phyloP scores from a whole-genome alignment of 768 basidiomycete genomes.

The Kwoniella europaea region DNA sequence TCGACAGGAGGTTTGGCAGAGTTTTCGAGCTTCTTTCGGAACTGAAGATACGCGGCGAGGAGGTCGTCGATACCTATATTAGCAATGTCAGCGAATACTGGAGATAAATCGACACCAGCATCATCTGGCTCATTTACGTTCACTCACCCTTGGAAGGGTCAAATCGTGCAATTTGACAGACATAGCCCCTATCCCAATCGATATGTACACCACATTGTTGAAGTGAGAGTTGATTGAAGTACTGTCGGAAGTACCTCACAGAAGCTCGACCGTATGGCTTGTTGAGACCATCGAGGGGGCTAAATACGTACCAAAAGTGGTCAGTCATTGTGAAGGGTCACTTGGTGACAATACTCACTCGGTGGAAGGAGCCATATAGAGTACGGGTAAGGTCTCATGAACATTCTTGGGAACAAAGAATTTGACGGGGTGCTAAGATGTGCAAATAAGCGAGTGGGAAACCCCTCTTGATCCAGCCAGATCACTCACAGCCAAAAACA shows the following conservation, averaged over 20 bases:
- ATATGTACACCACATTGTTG: constrained; percentile 55
- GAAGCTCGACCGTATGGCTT: constrained; percentile 68
- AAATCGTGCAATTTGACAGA: constrained; percentile 92
- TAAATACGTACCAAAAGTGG: constrained; percentile 1
- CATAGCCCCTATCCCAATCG: constrained; percentile 70
- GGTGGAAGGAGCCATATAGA: constrained; percentile 52
- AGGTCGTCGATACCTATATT: constrained; percentile 54
- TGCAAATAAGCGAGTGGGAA: not conserved
- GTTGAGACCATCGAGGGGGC: constrained; percentile 86
- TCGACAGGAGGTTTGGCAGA: constrained; percentile 29
- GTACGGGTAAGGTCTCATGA: constrained; percentile 60
- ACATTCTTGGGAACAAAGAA: constrained; percentile 91
- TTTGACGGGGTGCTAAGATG: constrained; percentile 75
- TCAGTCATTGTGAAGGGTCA: not conserved
- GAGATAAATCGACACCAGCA: not conserved
- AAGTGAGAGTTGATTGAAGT: constrained; percentile 50
- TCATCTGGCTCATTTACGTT: constrained; percentile 25
- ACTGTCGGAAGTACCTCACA: constrained; percentile 50
- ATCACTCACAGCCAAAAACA: constrained; percentile 75
- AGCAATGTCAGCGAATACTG: not conserved
- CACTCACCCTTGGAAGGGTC: constrained; percentile 86
- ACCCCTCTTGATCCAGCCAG: too few relatives aligned
- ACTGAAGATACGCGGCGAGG: constrained; percentile 77
- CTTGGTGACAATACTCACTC: constrained; percentile 31
- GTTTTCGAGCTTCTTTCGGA: constrained; percentile 69